Conservation (phyloP, 2,329 filamentous ascomycete species). For the Aspergillus sp. region DNA sequence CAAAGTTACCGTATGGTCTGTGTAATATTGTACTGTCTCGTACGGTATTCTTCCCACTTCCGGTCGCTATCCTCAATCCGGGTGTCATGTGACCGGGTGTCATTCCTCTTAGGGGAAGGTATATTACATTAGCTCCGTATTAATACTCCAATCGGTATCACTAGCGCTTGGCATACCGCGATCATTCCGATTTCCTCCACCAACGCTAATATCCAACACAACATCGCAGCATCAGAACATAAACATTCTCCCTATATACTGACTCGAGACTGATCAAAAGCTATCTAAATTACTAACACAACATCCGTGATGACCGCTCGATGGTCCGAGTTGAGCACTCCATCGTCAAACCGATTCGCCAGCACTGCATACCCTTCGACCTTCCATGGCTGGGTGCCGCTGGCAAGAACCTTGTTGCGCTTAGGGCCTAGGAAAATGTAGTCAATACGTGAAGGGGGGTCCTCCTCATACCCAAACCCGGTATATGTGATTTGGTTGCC, state of each 20-base stretch:
- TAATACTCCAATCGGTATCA: too few relatives aligned
- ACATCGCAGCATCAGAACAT: too few relatives aligned
- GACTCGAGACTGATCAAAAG: background rate
- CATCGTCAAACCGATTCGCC: constrained; percentile 52
- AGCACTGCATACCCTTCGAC: constrained; percentile 49
- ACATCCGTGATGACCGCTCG: constrained; percentile 53
- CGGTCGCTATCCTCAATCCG: background rate
- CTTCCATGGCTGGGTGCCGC: constrained; percentile 28
- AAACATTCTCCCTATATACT: background rate
- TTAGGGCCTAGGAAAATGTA: constrained; percentile 45
- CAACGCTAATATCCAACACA: too few relatives aligned
- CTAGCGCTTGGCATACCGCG: too few relatives aligned
- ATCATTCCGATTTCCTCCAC: too few relatives aligned
- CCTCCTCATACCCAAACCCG: constrained; percentile 44
- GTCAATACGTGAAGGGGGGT: constrained; percentile 44
- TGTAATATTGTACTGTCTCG: too few relatives aligned
- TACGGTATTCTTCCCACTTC: too few relatives aligned
- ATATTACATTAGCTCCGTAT: background rate
- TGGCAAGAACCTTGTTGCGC: constrained; percentile 2
- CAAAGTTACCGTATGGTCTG: constrained; percentile 12
- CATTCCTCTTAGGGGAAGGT: background rate
- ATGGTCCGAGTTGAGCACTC: constrained; percentile 53
- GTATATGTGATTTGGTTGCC: constrained; percentile 52
- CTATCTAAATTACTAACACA: constrained; percentile 9
- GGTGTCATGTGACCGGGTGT: background rate